These are phyloP conservation scores for Celoporthe dispersa DNA, from an alignment of 2,329 filamentous ascomycete genomes.

Conservation along the genomic window DNA sequence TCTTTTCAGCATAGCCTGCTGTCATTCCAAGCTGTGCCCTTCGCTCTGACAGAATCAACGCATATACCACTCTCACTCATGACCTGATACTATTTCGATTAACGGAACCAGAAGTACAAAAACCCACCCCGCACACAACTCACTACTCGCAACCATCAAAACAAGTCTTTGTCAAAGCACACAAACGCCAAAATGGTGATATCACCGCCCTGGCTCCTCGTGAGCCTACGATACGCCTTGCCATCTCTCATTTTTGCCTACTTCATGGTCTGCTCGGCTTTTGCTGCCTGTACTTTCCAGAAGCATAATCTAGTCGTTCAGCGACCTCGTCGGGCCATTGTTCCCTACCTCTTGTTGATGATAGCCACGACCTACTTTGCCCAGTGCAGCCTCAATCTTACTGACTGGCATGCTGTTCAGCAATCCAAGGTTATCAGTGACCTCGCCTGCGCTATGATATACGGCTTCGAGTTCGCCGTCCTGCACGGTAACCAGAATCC, in stretches of 20 bases:
- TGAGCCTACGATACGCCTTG: conserved; percentile 61
- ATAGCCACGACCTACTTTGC: conserved; percentile 51
- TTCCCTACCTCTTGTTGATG: conserved; percentile 48
- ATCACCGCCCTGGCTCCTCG: conserved; percentile 41
- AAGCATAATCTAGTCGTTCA: conserved; percentile 36
- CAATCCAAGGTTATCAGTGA: conserved; percentile 59
- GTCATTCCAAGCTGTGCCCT: neutral
- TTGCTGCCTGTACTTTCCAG: conserved; percentile 59
- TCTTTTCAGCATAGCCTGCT: neutral
- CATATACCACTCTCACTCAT: neutral
- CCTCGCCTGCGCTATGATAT: conserved; percentile 66
- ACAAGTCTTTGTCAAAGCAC: neutral
- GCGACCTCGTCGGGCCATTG: conserved; percentile 42
- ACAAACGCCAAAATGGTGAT: conserved; percentile 22
- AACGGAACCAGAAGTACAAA: neutral
- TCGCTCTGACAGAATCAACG: neutral
- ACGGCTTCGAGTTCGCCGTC: conserved; percentile 61
- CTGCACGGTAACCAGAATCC: conserved; percentile 55
- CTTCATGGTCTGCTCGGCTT: conserved; percentile 55
- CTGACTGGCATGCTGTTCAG: conserved; percentile 32
- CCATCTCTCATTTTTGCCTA: conserved; percentile 61
- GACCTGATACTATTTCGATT: neutral
- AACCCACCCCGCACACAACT: neutral
- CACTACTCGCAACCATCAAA: neutral
- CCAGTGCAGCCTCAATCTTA: conserved; percentile 49